Evolutionary conservation across 73 alveolate genomes (phyloP).

Genomic region (Tetrahymena elliotti): DNA sequence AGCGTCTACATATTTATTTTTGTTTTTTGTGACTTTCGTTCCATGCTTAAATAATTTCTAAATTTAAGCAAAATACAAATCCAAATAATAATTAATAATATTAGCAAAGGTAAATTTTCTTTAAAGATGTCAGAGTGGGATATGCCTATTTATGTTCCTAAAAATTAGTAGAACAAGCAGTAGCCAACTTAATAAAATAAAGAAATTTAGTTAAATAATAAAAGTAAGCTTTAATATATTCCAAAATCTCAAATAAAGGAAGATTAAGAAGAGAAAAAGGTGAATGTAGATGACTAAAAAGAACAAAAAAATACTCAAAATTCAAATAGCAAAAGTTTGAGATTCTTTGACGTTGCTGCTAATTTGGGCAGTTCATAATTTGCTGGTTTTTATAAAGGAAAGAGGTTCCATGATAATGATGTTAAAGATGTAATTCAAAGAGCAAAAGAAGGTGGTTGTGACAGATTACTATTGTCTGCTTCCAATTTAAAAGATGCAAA

Average conservation of each 20-base stretch:
- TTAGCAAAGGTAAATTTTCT: background rate
- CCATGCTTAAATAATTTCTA: background rate
- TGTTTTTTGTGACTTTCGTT: too few relatives aligned
- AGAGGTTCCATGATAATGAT: constrained; percentile 81
- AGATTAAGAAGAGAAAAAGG: background rate
- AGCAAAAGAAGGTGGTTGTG: constrained; percentile 82
- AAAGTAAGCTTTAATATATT: background rate
- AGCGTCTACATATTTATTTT: too few relatives aligned
- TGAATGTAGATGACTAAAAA: background rate
- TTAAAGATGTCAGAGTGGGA: background rate
- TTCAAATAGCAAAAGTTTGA: background rate
- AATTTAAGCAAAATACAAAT: too few relatives aligned
- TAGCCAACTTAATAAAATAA: background rate
- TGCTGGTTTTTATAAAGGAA: constrained; percentile 80
- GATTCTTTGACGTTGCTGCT: constrained; percentile 94
- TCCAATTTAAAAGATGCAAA: constrained; percentile 74
- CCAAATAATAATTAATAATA: background rate
- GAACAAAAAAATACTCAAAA: background rate
- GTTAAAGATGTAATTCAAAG: constrained; percentile 77
- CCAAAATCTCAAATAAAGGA: background rate
- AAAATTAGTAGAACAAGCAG: background rate
- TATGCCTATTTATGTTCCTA: background rate
- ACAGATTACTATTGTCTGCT: constrained; percentile 79
- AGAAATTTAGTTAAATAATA: background rate
- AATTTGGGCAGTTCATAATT: constrained; percentile 80